Percentiles rank a stretch among this genome's conserved stretches.
These are phyloP conservation scores for Lagerstroemia speciosa DNA, from an alignment of 345 rosid species.

Conservation along the genomic window DNA sequence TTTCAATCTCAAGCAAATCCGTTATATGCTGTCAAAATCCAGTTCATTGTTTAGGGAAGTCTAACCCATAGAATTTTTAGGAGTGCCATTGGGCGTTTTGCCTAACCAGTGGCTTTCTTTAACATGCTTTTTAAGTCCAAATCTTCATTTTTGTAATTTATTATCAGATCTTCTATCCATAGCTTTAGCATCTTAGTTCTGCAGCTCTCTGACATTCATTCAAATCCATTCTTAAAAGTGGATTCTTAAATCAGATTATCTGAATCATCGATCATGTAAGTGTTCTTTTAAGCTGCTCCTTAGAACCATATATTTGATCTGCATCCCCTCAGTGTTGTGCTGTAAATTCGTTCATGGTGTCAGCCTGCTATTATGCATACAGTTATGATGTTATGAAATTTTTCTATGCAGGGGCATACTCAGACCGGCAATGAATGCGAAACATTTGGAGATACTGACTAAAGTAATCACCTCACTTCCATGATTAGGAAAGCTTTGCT, in stretches of 20 bases:
- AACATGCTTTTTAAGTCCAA: no score
- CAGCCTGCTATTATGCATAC: not conserved
- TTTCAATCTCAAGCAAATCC: not conserved
- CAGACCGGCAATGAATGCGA: slow-evolving; percentile 71
- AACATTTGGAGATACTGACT: slow-evolving; percentile 43
- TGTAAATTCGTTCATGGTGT: not conserved
- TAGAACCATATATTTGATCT: not conserved
- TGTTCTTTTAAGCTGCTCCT: no score
- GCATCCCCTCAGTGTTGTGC: not conserved
- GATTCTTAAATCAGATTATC: no score
- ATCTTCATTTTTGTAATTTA: no score
- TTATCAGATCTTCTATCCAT: no score
- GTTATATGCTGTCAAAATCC: not conserved
- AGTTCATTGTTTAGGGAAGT: not conserved
- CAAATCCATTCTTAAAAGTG: no score
- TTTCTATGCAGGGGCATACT: slow-evolving; percentile 61
- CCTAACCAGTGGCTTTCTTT: not conserved
- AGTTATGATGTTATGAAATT: not conserved
- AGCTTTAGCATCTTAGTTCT: no score
- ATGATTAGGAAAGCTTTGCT: slow-evolving; percentile 10
- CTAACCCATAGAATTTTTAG: not conserved
- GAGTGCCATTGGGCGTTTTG: not conserved
- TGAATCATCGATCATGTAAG: no score
- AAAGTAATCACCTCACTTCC: slow-evolving; percentile 38
- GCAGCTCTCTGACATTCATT: no score